These are phyloP conservation scores for Bromus sterilis DNA, from an alignment of 176 grass and related monocot species.

Conservation along the genomic window DNA sequence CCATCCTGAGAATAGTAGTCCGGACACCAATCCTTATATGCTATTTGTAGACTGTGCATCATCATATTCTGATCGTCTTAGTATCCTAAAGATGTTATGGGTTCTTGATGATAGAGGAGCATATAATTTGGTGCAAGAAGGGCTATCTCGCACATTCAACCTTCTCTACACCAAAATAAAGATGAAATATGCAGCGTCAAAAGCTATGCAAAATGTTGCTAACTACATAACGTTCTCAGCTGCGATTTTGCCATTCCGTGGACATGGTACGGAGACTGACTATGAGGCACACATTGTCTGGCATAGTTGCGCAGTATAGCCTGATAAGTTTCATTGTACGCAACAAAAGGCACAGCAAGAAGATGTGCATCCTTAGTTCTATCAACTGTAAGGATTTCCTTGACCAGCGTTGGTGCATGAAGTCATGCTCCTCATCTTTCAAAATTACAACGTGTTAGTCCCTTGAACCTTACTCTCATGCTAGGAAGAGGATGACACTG, in stretches of 20 bases:
- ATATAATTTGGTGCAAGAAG: not conserved
- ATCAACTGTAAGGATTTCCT: not conserved
- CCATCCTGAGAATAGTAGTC: no score
- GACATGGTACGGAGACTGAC: no score
- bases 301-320: not conserved
- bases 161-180: slow-evolving; percentile 8
- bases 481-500: no score
- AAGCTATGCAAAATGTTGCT: no score
- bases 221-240: no score
- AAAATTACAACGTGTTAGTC: not conserved
- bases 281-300: no score
- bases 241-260: no score
- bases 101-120: accelerated
- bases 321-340: not conserved
- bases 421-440: not conserved
- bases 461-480: no score
- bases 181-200: no score
- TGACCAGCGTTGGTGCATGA: not conserved
- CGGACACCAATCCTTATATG: no score
- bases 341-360: not conserved
- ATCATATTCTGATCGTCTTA: not conserved
- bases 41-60: not conserved
- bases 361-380: not conserved
- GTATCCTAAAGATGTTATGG: not conserved
- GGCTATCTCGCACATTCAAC: not conserved